These are phyloP conservation scores for Oryza punctata DNA, from an alignment of 176 grass and related monocot genomes.

Conservation along the genomic window DNA sequence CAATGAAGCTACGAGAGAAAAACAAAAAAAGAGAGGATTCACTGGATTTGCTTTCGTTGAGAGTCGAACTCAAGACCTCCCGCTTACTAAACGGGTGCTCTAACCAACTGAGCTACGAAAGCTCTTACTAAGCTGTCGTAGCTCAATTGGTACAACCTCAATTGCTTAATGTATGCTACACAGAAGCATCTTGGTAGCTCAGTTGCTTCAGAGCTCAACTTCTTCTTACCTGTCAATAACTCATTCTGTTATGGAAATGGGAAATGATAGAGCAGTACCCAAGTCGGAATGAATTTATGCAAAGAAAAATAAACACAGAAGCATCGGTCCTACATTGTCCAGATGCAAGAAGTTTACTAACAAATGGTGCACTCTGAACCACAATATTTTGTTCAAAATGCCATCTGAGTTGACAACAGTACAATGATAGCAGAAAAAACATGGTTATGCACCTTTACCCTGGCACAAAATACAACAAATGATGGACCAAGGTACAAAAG, in stretches of 20 bases:
- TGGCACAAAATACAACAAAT: slow-evolving; percentile 20
- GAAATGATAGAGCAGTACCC: no score
- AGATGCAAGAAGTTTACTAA: background rate
- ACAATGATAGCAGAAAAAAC: slow-evolving; percentile 26
- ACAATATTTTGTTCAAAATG: background rate
- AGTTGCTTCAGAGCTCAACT: no score
- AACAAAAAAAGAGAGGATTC: no score
- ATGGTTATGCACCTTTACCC: slow-evolving; percentile 1
- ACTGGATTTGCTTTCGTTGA: slow-evolving; percentile 34
- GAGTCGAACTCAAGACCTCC: slow-evolving; percentile 95
- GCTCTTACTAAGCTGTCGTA: background rate
- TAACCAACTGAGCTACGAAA: slow-evolving; percentile 95
- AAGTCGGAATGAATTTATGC: no score
- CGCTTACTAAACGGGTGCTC: slow-evolving; percentile 96
- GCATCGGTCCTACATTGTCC: background rate
- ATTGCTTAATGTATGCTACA: no score
- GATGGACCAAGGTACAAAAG: slow-evolving; percentile 14
- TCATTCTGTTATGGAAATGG: no score
- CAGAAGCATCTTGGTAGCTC: no score
- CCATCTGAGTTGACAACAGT: background rate
- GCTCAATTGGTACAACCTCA: no score
- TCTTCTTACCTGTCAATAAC: no score
- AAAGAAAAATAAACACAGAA: background rate
- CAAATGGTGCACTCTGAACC: background rate
- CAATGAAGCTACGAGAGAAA: no score